Evolutionary conservation across 1,284 basidiomycete genomes (phyloP).

Genomic region (Ganoderma leucocontextum): DNA sequence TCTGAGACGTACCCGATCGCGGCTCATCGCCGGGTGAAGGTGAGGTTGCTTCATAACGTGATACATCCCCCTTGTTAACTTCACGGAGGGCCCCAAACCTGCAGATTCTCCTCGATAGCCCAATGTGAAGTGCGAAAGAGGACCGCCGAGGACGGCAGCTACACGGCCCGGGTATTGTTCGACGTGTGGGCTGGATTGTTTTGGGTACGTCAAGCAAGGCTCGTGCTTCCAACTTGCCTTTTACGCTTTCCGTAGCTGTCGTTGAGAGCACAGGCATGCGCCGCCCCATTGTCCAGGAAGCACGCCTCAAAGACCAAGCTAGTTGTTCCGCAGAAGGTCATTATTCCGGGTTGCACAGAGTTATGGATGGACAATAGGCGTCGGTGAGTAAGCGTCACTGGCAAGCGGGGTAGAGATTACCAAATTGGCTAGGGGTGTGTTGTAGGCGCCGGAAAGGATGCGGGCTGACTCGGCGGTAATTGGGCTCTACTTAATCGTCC

Average conservation of each 20-base stretch:
- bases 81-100: background rate
- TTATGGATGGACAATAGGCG: background rate
- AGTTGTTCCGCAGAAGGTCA: slow-evolving; percentile 1
- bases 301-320: background rate
- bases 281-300: slow-evolving; percentile 1
- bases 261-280: background rate
- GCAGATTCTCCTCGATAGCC: background rate
- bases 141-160: background rate
- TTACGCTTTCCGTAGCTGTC: background rate
- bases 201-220: background rate
- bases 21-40: too few species aligned
- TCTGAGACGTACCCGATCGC: background rate
- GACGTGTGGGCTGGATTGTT: background rate
- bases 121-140: background rate
- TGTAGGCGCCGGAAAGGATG: slow-evolving; percentile 29
- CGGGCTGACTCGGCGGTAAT: slow-evolving; percentile 29
- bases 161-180: background rate
- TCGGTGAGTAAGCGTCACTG: background rate
- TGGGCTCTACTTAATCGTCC: slow-evolving; percentile 24
- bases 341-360: slow-evolving; percentile 9
- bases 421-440: slow-evolving; percentile 5
- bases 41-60: background rate
- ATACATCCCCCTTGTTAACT: background rate
- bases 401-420: slow-evolving; percentile 13
- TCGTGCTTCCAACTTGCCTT: background rate